Evolutionary conservation across 1,139 yeast species (phyloP).

Genomic region (Sugiyamaella neomexicana): DNA sequence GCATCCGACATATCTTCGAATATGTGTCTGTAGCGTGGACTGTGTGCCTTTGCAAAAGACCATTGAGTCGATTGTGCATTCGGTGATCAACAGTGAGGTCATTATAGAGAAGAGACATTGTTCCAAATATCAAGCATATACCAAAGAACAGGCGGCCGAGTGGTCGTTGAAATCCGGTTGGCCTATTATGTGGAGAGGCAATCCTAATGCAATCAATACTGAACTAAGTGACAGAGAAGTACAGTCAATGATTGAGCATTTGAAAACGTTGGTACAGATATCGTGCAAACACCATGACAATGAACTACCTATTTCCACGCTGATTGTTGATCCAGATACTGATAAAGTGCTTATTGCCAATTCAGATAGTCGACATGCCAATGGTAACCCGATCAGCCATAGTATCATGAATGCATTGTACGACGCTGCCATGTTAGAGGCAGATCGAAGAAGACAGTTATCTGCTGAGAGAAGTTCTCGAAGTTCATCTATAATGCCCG

Average conservation of each 20-base stretch:
- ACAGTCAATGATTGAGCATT: constrained; percentile 44
- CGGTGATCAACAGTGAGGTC: constrained; percentile 27
- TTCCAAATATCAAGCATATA: constrained; percentile 57
- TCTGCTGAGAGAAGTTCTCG: constrained; percentile 9
- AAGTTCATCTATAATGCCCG: constrained; percentile 1
- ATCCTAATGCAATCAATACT: constrained; percentile 75
- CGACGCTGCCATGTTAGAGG: constrained; percentile 55
- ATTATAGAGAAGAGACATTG: constrained; percentile 41
- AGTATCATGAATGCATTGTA: constrained; percentile 72
- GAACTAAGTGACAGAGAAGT: constrained; percentile 54
- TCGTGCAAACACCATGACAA: constrained; percentile 31
- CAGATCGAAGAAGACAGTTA: constrained; percentile 12
- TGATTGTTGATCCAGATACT: constrained; percentile 51
- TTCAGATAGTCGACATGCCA: constrained; percentile 43
- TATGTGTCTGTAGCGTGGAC: constrained; percentile 39
- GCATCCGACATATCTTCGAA: constrained; percentile 32
- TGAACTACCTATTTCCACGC: constrained; percentile 46
- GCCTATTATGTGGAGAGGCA: constrained; percentile 95
- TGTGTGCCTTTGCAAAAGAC: constrained; percentile 26
- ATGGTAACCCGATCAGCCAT: constrained; percentile 60
- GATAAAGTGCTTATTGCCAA: constrained; percentile 43
- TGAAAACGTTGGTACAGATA: constrained; percentile 40
- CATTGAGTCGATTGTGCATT: constrained; percentile 22
- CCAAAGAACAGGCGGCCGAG: constrained; percentile 58
- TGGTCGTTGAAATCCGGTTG: constrained; percentile 68